Base-by-base conservation (phyloP, 2,329 filamentous ascomycete species). In the Ophiobolus disseminans region DNA sequence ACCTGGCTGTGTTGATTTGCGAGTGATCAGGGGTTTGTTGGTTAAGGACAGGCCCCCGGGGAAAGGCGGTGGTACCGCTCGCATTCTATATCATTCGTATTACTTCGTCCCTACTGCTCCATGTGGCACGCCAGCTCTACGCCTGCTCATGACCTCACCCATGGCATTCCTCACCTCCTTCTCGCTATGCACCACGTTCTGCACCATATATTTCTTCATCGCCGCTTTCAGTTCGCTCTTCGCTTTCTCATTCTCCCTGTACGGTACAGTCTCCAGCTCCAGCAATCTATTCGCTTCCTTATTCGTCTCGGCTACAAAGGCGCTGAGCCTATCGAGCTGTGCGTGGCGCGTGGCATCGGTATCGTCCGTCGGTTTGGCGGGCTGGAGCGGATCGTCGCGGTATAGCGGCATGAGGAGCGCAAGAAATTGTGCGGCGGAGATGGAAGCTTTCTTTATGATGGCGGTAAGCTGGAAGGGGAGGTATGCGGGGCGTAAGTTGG, bases 391-490 rank as follows among this genome's bases (percentile, higher is more conserved):
- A 30, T 73, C 66, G 35, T 59, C 50, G 36, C 66, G 67, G 36
- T 70, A 73, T 4, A 73, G 60, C 1, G 69, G 69, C 47, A 72
- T 66, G 1, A 72, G 58, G 9, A 73, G 55, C 13, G 60, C 63
- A 20, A 73, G 59, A 30, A 72, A 72, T 32, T 72, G 67, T 2
- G 68, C 64, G 1, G 90, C 74, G 2, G 91, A 92, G 41, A 97
- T 77, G 13, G 86, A 85, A 17, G 90, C 76, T 68, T 90, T 90
- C 51, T 92, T 86, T 5, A 88, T 84, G 5, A 97, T 82, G 11
- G 81, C 76, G 48, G 97, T 82, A 59, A 89, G 78, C 75, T 99
- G 92, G 69, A 94, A 99, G 2, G 92, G 93, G 3, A 97, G 81
- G 58, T 88, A 89, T 3, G 87, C 82, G 3, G 82, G 77, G 45